Conservation (phyloP, 495 filamentous ascomycete species). For the Thozetella sp. region DNA sequence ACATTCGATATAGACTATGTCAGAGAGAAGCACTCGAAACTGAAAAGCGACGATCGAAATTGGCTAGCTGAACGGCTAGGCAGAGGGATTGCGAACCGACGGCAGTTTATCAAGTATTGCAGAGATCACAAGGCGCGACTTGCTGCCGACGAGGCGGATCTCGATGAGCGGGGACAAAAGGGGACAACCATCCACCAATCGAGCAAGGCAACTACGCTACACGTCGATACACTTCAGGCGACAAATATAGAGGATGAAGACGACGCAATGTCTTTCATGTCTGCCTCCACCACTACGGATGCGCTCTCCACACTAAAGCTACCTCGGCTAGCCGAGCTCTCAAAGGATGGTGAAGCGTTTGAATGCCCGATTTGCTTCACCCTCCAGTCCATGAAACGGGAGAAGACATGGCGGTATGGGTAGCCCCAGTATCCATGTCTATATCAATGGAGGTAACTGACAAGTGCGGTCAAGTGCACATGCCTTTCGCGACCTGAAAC, state of each 20-base stretch:
- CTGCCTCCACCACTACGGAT: no score
- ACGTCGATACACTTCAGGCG: not conserved
- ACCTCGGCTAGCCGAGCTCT: not conserved
- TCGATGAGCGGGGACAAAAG: no score
- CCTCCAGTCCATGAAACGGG: not conserved
- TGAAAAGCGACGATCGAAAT: not conserved
- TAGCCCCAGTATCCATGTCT: no score
- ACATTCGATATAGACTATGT: slow-evolving; percentile 16
- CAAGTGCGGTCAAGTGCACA: no score
- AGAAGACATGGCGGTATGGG: not conserved
- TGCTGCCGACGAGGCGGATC: not conserved
- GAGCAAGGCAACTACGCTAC: not conserved
- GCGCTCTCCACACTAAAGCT: not conserved
- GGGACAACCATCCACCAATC: not conserved
- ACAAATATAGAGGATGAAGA: not conserved
- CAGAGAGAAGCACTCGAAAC: slow-evolving; percentile 4
- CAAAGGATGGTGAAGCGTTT: not conserved
- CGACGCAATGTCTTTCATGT: not conserved
- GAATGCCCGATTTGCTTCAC: not conserved
- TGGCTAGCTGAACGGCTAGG: slow-evolving; percentile 12
- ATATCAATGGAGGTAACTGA: no score
- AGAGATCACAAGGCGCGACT: slow-evolving; percentile 1
- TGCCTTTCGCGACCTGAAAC: slow-evolving; percentile 23
- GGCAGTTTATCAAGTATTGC: slow-evolving; percentile 10
- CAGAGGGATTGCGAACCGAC: slow-evolving; percentile 12